Base-by-base conservation (phyloP, 345 rosid genomes). In the Aurinia saxatilis region DNA sequence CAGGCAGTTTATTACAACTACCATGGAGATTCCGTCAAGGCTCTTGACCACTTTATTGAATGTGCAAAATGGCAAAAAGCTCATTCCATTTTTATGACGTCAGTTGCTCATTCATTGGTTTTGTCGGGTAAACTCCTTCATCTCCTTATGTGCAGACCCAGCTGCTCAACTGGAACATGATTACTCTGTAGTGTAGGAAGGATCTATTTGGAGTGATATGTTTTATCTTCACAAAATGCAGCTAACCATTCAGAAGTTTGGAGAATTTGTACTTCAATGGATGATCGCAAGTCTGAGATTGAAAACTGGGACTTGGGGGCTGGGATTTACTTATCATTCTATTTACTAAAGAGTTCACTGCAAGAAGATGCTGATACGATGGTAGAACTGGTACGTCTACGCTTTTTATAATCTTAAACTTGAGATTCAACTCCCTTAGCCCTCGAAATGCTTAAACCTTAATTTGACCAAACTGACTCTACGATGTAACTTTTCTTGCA, bases 261-360 rank as follows among this genome's bases (percentile, higher is more conserved):
- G 95, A 80, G 82, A 55, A 78, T 90, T 50, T 88, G 86, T 41
- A 81, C 84, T 23, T 75, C 75, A 53, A 90, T 90, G 97, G 97
- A 90, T 80, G 81, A 74, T 60, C 78, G 88, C 69, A 90, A 90
- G 81, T 87, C 92, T 65, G 96, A 90, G 79, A 90, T 93, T 78
- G 96, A 82, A 45, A 77, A 93, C 68, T 93, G 96, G 97, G 99
- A 90, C 71, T 78, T 93, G 70, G 97, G 97, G 74, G 96, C 92
- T 47, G 95, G 96, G 59, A 77, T 87, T 51, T 87, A 85, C 70
- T 70, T 87, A 53, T 78, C 86, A n/a, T 90, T 84, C 69, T 90
- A 87, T 76, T 71, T 77, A 49, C 59, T 84, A 58, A 84, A 71
- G 75, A 90, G 84, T 69, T 84, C 88, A 11, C 68, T 82, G 51